A percentile compares a stretch with the other conserved stretches of the same genome.
Evolutionary conservation across 2,329 filamentous ascomycete genomes (phyloP).

Genomic region (Fusarium pseudocircinatum): DNA sequence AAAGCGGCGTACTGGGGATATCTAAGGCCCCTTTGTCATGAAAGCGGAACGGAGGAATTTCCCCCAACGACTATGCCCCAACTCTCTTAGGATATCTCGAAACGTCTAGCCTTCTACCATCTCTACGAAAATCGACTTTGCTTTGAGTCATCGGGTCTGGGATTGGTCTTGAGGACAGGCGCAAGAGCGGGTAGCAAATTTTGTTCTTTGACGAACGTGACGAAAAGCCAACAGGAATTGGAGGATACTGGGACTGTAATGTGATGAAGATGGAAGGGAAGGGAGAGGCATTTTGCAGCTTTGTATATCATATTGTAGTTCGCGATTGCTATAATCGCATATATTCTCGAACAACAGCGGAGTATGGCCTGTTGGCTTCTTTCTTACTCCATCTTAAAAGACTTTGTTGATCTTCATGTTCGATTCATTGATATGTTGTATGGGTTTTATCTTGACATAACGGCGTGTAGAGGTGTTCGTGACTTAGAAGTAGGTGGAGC

Average conservation of each 20-base stretch:
- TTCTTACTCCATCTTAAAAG: slow-evolving; percentile 16
- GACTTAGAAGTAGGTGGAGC: slow-evolving; percentile 61
- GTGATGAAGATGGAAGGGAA: slow-evolving; percentile 23
- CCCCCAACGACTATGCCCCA: slow-evolving; percentile 20
- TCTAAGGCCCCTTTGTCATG: slow-evolving; percentile 6
- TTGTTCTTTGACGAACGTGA: slow-evolving; percentile 37
- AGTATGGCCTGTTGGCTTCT: slow-evolving; percentile 30
- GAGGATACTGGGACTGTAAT: slow-evolving; percentile 30
- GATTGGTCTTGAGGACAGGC: slow-evolving; percentile 8
- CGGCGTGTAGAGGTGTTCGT: neutral
- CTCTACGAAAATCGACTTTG: slow-evolving; percentile 22
- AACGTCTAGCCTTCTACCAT: slow-evolving; percentile 23
- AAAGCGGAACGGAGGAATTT: slow-evolving; percentile 9
- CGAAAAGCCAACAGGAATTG: slow-evolving; percentile 32
- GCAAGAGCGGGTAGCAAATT: slow-evolving; percentile 18
- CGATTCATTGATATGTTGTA: neutral
- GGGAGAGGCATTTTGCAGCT: slow-evolving; percentile 24
- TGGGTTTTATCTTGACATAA: slow-evolving; percentile 21
- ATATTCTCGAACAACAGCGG: slow-evolving; percentile 23
- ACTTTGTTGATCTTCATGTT: slow-evolving; percentile 16
- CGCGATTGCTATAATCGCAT: slow-evolving; percentile 37
- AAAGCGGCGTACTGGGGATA: slow-evolving; percentile 18
- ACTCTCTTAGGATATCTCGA: slow-evolving; percentile 13
- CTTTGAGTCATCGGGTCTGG: slow-evolving; percentile 19
- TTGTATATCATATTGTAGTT: slow-evolving; percentile 45